These are phyloP conservation scores for Sarcodon sp. DNA, from an alignment of 768 basidiomycete species.

Conservation along the genomic window DNA sequence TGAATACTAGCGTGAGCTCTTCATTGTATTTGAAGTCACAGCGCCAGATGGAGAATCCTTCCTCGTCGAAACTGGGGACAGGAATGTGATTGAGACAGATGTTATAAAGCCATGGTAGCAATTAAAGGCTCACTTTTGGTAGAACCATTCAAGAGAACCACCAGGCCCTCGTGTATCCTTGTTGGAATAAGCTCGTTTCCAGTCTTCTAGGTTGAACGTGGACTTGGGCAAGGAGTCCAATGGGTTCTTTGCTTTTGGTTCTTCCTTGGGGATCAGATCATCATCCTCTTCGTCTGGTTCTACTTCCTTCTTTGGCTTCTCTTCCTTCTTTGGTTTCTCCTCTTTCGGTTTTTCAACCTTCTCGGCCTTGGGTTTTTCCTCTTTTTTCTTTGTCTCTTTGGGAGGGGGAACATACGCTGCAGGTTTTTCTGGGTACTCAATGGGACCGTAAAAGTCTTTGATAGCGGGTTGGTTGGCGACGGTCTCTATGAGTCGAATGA, in stretches of 20 bases:
- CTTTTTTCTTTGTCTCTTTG: slow-evolving; percentile 53
- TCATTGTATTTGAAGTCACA: slow-evolving; percentile 96
- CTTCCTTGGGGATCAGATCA: slow-evolving; percentile 52
- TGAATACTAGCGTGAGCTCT: slow-evolving; percentile 86
- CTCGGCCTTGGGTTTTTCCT: slow-evolving; percentile 23
- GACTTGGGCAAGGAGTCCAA: slow-evolving; percentile 86
- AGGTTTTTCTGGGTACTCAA: slow-evolving; percentile 55
- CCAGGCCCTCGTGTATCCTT: slow-evolving; percentile 81
- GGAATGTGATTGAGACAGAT: slow-evolving; percentile 1
- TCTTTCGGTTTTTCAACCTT: slow-evolving; percentile 25
- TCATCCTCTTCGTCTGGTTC: slow-evolving; percentile 53
- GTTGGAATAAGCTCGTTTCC: slow-evolving; percentile 98
- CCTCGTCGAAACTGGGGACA: slow-evolving; percentile 59
- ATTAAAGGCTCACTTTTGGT: slow-evolving; percentile 58
- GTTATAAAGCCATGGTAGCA: neutral
- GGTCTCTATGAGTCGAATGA: slow-evolving; percentile 80
- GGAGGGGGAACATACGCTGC: slow-evolving; percentile 58
- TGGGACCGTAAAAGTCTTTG: slow-evolving; percentile 50
- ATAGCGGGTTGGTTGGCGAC: slow-evolving; percentile 74
- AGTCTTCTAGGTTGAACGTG: slow-evolving; percentile 83
- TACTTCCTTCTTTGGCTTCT: slow-evolving; percentile 50
- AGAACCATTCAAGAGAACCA: slow-evolving; percentile 92
- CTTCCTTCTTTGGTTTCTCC: slow-evolving; percentile 25
- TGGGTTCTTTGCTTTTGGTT: slow-evolving; percentile 91
- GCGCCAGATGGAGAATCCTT: slow-evolving; percentile 85